phyloP scores from a whole-genome alignment of 257 asterid species.

The Prunella vulgaris region DNA sequence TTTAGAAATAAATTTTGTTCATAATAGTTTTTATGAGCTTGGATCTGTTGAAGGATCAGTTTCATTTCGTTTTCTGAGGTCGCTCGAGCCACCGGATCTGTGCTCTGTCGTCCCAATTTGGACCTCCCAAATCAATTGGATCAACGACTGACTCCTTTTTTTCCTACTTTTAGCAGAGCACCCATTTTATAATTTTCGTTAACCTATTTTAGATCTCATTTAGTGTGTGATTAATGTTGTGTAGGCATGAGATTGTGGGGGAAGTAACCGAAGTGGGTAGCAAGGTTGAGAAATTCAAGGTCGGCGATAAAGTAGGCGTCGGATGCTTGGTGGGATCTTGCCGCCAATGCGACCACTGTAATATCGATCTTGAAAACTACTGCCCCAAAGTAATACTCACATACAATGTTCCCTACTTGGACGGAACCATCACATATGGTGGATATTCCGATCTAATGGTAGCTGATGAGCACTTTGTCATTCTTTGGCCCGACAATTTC shows the following conservation, averaged over 20 bases:
- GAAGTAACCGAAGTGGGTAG: constrained; percentile 56
- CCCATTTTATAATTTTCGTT: neutral
- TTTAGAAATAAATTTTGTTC: neutral
- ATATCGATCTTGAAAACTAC: constrained; percentile 44
- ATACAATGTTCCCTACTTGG: constrained; percentile 23
- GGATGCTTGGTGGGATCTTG: constrained; percentile 68
- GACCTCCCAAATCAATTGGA: neutral
- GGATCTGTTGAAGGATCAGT: neutral
- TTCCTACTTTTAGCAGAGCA: neutral
- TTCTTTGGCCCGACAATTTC: constrained; percentile 50
- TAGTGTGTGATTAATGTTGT: neutral
- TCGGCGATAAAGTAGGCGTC: constrained; percentile 59
- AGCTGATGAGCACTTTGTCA: constrained; percentile 45
- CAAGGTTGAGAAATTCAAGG: constrained; percentile 44
- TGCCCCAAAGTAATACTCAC: constrained; percentile 38
- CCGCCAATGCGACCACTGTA: constrained; percentile 45
- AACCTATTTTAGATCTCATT: no score
- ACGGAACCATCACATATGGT: constrained; percentile 49
- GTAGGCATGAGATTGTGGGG: constrained; percentile 67
- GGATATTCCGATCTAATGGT: constrained; percentile 55
- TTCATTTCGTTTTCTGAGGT: neutral
- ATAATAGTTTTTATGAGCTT: neutral
- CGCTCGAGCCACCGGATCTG: neutral
- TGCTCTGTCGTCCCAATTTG: neutral
- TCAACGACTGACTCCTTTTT: no score